Base-by-base conservation (phyloP, 164 flowering plant species). In the Nelumbo lutea region DNA sequence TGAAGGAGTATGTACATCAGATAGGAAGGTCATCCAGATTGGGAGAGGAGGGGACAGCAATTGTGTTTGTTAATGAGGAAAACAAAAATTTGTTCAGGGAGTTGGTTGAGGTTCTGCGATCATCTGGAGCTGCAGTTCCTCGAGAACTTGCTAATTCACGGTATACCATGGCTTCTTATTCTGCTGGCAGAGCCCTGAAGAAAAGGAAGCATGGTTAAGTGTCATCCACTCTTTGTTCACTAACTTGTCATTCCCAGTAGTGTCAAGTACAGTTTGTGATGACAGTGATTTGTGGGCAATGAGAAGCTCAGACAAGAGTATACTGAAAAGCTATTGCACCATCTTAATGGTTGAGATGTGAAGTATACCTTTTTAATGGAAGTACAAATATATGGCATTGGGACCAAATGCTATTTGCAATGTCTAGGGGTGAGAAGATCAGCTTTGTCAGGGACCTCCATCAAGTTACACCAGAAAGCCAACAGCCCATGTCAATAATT, bases 11-110 rank as follows among this genome's bases (percentile, higher is more conserved):
- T 76, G 83, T 91, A 41, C 98, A 94, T 78, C 91, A 83, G 82
- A 82, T 94, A 60, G 98, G 98, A 13, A 86, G 98, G 72, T 93
- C 96, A 38, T 94, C 98, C 5, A 82, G 90, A 73, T 61, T 91
- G 77, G 96, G 98, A 67, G 89, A 80, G 75, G 87, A 88, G 69
- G 98, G 97, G 56, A 76, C 66, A 6, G 87, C 98, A 1, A 78
- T 87, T 68, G 82, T 85, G 50, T 87, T 94, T 73, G 79, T 94
- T 48, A 91, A 87, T 68, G 97, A 88, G 71, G 98, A 94, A 74
- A 72, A 85, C 65, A 88, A 78, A 77, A 85, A 77, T 64, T 48
- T 90, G 47, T 87, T 94, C 58, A 80, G 81, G 11, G 92, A 91
- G 56, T 77, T 94, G 70, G 77, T 88, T 63, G 86, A 82, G 41